These are phyloP conservation scores for Suillus decipiens DNA, from an alignment of 768 basidiomycete species.

Conservation along the genomic window DNA sequence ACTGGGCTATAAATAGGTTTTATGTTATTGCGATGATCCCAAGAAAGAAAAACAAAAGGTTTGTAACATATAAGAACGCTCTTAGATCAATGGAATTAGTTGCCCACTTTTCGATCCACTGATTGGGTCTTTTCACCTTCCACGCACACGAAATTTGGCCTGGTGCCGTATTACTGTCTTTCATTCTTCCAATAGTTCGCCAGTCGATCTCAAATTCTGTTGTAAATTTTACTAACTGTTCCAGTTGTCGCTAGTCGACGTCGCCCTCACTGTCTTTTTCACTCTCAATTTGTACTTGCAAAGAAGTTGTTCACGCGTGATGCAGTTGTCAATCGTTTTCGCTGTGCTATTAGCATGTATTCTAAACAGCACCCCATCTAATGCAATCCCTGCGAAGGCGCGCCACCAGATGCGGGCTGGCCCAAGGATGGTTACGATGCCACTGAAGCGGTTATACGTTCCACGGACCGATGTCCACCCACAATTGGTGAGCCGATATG, in stretches of 20 bases:
- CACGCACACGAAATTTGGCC: background rate
- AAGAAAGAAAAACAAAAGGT: conserved; percentile 6
- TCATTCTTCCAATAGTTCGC: conserved; percentile 15
- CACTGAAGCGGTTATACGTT: conserved; percentile 40
- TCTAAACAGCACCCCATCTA: conserved; percentile 41
- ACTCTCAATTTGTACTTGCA: background rate
- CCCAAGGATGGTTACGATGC: conserved; percentile 41
- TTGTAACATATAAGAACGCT: background rate
- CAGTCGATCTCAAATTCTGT: conserved; percentile 16
- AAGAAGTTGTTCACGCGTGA: conserved; percentile 26
- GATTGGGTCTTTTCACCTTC: background rate
- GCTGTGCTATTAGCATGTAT: conserved; percentile 55
- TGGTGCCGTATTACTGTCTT: background rate
- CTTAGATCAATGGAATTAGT: background rate
- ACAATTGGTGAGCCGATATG: conserved; percentile 38
- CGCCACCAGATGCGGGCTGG: conserved; percentile 16
- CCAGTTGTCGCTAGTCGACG: conserved; percentile 18
- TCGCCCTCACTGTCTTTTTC: background rate
- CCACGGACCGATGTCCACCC: conserved; percentile 39
- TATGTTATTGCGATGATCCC: background rate
- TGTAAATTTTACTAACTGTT: background rate
- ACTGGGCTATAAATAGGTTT: background rate
- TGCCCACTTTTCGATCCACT: background rate
- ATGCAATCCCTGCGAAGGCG: conserved; percentile 22
- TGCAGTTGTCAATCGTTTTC: conserved; percentile 58